Conservation (phyloP, 192 early-diverging fungal species). For the Coemansia sp. region DNA sequence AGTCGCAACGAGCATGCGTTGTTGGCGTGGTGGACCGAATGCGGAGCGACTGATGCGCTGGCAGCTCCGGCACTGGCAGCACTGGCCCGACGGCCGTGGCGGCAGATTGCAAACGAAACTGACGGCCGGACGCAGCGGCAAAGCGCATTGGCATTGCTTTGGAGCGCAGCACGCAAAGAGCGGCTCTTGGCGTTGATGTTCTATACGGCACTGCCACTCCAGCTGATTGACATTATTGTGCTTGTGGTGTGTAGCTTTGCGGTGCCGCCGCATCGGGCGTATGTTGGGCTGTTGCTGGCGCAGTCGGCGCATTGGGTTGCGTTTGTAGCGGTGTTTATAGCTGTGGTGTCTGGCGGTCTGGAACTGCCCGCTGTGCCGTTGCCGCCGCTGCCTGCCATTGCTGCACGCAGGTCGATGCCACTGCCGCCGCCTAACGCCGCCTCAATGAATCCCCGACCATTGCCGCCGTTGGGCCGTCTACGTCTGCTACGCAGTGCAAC, state of each 20-base stretch:
- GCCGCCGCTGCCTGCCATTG: conserved; percentile 39
- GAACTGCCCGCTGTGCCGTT: conserved; percentile 29
- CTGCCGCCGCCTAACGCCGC: conserved; percentile 27
- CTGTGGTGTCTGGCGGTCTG: conserved; percentile 13
- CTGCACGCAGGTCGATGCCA: conserved; percentile 34
- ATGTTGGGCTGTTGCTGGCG: conserved; percentile 35
- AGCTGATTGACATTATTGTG: conserved; percentile 21
- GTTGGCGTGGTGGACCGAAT: conserved; percentile 16
- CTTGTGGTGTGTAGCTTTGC: conserved; percentile 29
- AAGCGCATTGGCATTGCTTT: conserved; percentile 27
- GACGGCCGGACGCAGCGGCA: neutral
- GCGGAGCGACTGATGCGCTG: neutral
- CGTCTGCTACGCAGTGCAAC: conserved; percentile 28
- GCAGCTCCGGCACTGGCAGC: conserved; percentile 7
- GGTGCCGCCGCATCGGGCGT: conserved; percentile 37
- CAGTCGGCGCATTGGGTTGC: conserved; percentile 46
- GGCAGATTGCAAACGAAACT: conserved; percentile 1
- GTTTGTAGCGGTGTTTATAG: conserved; percentile 23
- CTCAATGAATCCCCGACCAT: conserved; percentile 8
- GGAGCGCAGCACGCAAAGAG: conserved; percentile 44
- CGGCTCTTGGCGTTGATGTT: conserved; percentile 18
- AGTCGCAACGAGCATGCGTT: conserved; percentile 39
- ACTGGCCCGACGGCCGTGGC: conserved; percentile 11
- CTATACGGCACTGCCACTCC: conserved; percentile 22
- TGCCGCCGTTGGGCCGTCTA: conserved; percentile 36